phyloP scores from a whole-genome alignment of 108 stramenopile genomes.

The Nitzschia sp. region DNA sequence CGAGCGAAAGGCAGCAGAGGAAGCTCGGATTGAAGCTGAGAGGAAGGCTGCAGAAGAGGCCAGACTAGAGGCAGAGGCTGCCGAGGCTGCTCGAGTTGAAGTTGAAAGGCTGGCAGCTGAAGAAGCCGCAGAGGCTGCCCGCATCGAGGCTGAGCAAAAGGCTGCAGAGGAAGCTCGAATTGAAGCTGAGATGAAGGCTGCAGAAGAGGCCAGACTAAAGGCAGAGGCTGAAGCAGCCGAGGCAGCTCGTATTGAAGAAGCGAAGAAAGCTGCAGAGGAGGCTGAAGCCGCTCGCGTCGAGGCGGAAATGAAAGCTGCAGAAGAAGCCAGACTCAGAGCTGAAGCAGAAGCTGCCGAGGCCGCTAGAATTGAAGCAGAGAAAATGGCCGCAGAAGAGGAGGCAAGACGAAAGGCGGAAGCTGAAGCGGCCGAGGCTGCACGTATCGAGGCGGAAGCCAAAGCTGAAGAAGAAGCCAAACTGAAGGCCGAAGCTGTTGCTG shows the following conservation, averaged over 20 bases:
- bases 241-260: not conserved
- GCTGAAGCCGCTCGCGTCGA: not conserved
- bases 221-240: slow-evolving; percentile 10
- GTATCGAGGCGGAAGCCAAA: not conserved
- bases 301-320: slow-evolving; percentile 2
- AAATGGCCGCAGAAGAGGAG: slow-evolving; percentile 8
- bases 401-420: slow-evolving; percentile 10
- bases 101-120: not conserved
- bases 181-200: slow-evolving; percentile 10
- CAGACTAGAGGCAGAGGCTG: not conserved
- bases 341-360: not conserved
- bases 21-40: slow-evolving; percentile 5
- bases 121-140: not conserved
- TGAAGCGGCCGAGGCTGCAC: slow-evolving; percentile 3
- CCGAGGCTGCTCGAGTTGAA: not conserved
- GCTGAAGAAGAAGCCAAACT: not conserved
- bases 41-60: slow-evolving; percentile 5
- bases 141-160: not conserved
- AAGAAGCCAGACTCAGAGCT: slow-evolving; percentile 9
- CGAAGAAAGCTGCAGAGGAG: slow-evolving; percentile 2
- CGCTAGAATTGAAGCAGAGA: not conserved
- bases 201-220: not conserved
- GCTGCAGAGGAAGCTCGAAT: slow-evolving; percentile 9
- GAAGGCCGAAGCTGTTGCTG: not conserved
- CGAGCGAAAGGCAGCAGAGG: not conserved